Evolutionary conservation across 768 basidiomycete genomes (phyloP), one percentile per base, ranked within the genome.

Genomic region (Tephrocybe sp.): DNA sequence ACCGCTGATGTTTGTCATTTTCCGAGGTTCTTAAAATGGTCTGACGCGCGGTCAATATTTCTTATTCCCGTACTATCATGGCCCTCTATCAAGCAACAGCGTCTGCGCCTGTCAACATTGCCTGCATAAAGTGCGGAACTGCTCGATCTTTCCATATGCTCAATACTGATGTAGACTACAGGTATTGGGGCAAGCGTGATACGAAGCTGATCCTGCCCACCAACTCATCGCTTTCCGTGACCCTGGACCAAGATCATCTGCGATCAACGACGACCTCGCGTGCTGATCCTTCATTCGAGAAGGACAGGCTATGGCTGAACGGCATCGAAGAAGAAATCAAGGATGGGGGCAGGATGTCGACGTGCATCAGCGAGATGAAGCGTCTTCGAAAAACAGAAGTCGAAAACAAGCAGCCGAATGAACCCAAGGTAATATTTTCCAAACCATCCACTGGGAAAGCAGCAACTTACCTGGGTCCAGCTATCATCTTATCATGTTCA

Each of bases 171-270:
- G 16, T 28, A 30, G 11, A 49, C n/a, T 22, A 6, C 48, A 95
- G 90, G 67, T 98, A 98, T 78, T 99, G 97, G 97, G 97, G 97
- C 56, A 99, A 99, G 71, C 89, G 97, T 53, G 89, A 98, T 70
- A 95, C 92, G 3, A 81, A 86, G 59, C 83, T 98, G 55, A 98
- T 98, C 65, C 76, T 99, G 49, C 97, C 97, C 36, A 98, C 94
- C 55, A 99, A 99, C 72, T 92, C 93, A 0, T 98, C 96, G 9
- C 82, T 99, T n/a, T 98, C 95, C 6, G 91, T 98, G 40, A 98
- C 97, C 2, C 87, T 99, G 55, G 88, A 88, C 62, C 97, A 98
- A 69, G 94, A 98, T 70, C 90, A 98, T 60, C 82, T 99, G 9
- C 80, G 92, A 51, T 91, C 92, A 1, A 96, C 92, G 7, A 99